Percentiles rank a stretch among this genome's conserved stretches.
These are phyloP conservation scores for Eucalyptus tenuipes DNA, from an alignment of 345 rosid genomes.

Conservation along the genomic window DNA sequence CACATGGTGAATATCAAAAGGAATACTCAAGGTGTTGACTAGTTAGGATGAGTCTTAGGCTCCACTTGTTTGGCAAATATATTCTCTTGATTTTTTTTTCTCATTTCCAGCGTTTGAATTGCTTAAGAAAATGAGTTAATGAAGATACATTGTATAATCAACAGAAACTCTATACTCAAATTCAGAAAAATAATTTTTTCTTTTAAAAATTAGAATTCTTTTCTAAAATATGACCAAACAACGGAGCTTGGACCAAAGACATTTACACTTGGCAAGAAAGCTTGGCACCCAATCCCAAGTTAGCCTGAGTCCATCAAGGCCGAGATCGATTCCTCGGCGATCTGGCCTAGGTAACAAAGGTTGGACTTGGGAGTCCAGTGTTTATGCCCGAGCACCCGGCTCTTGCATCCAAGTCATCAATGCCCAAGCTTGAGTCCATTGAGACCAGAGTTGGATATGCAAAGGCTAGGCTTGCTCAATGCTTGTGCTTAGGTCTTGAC, in stretches of 20 bases:
- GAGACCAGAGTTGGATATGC: neutral
- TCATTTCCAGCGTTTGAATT: neutral
- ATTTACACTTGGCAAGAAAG: neutral
- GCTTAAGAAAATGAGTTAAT: neutral
- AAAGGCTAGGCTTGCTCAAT: neutral
- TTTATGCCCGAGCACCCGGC: neutral
- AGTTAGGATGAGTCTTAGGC: neutral
- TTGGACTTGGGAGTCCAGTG: accelerated
- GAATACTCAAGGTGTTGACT: neutral
- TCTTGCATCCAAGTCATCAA: neutral
- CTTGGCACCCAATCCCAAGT: neutral
- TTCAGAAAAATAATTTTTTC: neutral
- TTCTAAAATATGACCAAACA: neutral
- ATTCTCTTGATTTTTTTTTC: neutral
- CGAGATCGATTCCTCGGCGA: neutral
- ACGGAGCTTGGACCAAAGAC: neutral
- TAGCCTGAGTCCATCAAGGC: neutral
- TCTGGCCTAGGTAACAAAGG: neutral
- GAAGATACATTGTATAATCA: neutral
- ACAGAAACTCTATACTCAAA: neutral
- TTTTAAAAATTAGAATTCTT: neutral
- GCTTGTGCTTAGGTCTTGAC: neutral
- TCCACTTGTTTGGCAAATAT: neutral
- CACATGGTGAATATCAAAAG: neutral
- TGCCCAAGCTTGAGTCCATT: neutral